A percentile compares a stretch with the other conserved stretches of the same genome.
Evolutionary conservation across 2,329 filamentous ascomycete species (phyloP).

Genomic region (Penicillium sp.): DNA sequence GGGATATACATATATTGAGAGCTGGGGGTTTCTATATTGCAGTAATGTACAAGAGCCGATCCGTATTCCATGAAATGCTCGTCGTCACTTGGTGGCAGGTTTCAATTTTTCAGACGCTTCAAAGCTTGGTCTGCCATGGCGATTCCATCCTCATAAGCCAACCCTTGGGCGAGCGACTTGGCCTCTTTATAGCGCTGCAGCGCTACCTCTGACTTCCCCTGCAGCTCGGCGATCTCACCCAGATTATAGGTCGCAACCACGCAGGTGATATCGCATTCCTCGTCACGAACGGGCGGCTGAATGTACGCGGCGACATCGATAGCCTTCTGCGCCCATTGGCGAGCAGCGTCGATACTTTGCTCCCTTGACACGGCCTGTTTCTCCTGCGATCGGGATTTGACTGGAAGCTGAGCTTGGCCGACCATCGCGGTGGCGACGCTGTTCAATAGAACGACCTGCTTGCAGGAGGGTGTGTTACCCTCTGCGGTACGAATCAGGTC

Average conservation of each 20-base stretch:
- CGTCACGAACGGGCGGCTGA: slow-evolving; percentile 58
- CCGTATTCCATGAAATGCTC: not conserved
- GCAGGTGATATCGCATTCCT: slow-evolving; percentile 79
- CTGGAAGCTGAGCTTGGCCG: slow-evolving; percentile 26
- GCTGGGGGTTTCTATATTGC: slow-evolving; percentile 10
- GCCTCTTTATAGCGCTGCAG: slow-evolving; percentile 64
- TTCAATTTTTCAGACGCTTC: slow-evolving; percentile 24
- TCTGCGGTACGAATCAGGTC: slow-evolving; percentile 53
- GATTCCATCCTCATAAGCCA: slow-evolving; percentile 36
- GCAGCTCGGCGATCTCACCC: slow-evolving; percentile 73
- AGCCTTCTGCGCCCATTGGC: slow-evolving; percentile 74
- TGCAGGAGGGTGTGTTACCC: slow-evolving; percentile 54
- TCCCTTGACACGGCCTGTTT: slow-evolving; percentile 46
- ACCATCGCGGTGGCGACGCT: slow-evolving; percentile 49
- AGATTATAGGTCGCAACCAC: slow-evolving; percentile 80
- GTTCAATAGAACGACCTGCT: slow-evolving; percentile 66
- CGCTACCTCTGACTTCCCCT: slow-evolving; percentile 60
- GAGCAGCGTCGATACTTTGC: slow-evolving; percentile 62
- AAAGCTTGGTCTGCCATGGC: slow-evolving; percentile 26
- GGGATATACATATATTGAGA: not conserved
- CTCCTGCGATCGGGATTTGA: slow-evolving; percentile 24
- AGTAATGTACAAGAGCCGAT: slow-evolving; percentile 14
- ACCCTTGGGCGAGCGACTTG: slow-evolving; percentile 49
- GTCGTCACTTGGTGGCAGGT: no score
- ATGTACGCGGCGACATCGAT: slow-evolving; percentile 62